Evolutionary conservation across 2,329 filamentous ascomycete species (phyloP), one percentile per base, ranked within the genome.

Genomic region (Cladosporium halotolerans): DNA sequence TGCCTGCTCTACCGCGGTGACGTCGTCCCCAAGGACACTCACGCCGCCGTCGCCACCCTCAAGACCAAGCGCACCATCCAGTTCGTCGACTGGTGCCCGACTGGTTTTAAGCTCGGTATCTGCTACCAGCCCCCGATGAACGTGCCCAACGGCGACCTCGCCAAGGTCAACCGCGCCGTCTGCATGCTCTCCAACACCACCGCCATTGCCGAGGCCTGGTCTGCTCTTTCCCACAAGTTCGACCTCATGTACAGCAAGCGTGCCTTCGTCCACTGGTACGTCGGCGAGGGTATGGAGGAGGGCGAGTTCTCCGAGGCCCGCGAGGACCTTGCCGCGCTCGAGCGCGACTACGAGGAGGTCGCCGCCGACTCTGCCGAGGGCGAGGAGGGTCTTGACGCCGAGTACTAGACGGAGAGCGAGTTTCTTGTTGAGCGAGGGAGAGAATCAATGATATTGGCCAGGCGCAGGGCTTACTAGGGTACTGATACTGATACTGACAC

Each of bases 171-270:
- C 83, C 92, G 93, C 70, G 92, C 92, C 76, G 92, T 97, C 62
- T 96, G 92, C 85, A 97, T 99, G 93, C 81, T 99, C 60, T 92
- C 88, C 77, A 95, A 99, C 83, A 99, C 93, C 66, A 99, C 93
- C 50, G 92, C 93, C 69, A 99, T 99, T 68, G 88, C 92, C 69
- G 92, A 97, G 79, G 93, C 93, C 60, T 99, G 93, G 93, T 91
- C 88, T 60, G 90, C 90, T 63, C 84, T 99, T 61, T 95, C 90
- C 58, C 83, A 86, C 83, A 99, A 99, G 80, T 99, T 99, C 80
- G 93, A 99, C 71, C 89, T 99, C 73, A 99, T 99, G 93, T 96
- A 97, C 85, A 95, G 89, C 74, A 99, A 99, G 87, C 93, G 93
- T 80, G 93, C 93, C 59, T 99, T 99, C 78, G 93, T 99, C 62